Evolutionary conservation across 1,284 basidiomycete genomes (phyloP).

Genomic region (Peniophora sp.): DNA sequence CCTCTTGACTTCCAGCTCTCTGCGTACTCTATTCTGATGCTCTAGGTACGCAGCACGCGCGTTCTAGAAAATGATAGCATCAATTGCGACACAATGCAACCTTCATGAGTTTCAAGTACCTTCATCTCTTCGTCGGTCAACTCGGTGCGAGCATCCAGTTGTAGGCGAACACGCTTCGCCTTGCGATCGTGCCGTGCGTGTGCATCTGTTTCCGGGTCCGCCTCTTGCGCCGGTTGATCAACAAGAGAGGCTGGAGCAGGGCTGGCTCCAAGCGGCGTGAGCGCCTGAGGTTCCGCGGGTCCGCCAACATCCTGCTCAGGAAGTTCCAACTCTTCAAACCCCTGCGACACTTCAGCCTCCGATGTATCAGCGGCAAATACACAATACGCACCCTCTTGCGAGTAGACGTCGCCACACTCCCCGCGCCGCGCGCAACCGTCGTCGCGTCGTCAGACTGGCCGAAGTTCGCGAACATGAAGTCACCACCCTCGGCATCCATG

Average conservation of each 20-base stretch:
- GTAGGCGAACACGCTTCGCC: slow-evolving; percentile 26
- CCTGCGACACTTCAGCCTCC: too few relatives aligned
- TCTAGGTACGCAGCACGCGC: slow-evolving; percentile 62
- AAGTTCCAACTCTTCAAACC: too few relatives aligned
- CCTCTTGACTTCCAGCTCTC: slow-evolving; percentile 43
- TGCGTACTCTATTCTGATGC: slow-evolving; percentile 46
- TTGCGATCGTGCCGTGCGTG: slow-evolving; percentile 22
- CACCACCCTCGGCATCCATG: slow-evolving; percentile 9
- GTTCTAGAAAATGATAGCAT: slow-evolving; percentile 27
- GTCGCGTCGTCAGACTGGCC: slow-evolving; percentile 6
- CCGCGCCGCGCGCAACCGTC: neutral
- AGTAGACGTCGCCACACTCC: neutral
- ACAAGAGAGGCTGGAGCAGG: neutral
- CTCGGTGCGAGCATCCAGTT: slow-evolving; percentile 62
- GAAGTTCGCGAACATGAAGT: slow-evolving; percentile 14
- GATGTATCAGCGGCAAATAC: too few relatives aligned
- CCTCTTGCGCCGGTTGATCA: neutral
- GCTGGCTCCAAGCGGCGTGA: slow-evolving; percentile 8
- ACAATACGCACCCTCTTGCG: neutral
- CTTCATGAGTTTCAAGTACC: slow-evolving; percentile 24
- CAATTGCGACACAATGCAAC: slow-evolving; percentile 1
- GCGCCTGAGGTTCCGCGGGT: neutral
- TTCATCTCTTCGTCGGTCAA: slow-evolving; percentile 73
- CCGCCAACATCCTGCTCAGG: too few relatives aligned
- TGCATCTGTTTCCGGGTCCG: slow-evolving; percentile 27